Conservation (phyloP, 371 early-diverging fungal genomes). For the Mortierella sp. region DNA sequence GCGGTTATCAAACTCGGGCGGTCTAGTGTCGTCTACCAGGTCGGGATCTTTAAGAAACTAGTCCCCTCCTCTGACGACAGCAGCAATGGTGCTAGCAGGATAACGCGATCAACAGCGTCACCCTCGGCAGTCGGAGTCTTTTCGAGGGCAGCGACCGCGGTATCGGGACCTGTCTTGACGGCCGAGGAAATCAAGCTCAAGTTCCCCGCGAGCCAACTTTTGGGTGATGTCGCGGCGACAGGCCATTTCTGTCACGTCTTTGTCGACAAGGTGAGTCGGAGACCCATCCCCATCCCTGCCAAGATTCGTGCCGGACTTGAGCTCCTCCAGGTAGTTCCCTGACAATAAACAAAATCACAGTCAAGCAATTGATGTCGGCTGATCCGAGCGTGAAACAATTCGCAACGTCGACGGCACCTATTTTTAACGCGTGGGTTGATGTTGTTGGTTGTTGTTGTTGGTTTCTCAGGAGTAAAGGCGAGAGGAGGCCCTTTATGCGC, state of each 20-base stretch:
- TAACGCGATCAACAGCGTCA: conserved; percentile 3
- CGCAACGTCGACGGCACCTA: no score
- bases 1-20: conserved; percentile 67
- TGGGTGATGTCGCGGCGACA: conserved; percentile 45
- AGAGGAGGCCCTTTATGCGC: neutral
- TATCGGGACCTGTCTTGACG: conserved; percentile 15
- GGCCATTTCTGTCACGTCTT: conserved; percentile 58
- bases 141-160: conserved; percentile 19
- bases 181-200: conserved; percentile 4
- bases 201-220: conserved; percentile 34
- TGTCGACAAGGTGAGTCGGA: conserved; percentile 49
- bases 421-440: neutral
- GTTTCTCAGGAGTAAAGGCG: neutral
- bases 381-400: neutral
- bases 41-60: conserved; percentile 70
- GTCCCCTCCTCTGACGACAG: neutral
- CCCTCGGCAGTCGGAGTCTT: conserved; percentile 28
- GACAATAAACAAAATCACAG: neutral
- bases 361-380: neutral
- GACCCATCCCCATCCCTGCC: conserved; percentile 47
- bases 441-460: neutral
- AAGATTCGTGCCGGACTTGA: conserved; percentile 42
- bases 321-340: conserved; percentile 20
- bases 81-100: neutral
- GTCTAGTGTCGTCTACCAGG: conserved; percentile 70